Evolutionary conservation across 2,329 filamentous ascomycete species (phyloP).

Genomic region (Cytospora piceae): DNA sequence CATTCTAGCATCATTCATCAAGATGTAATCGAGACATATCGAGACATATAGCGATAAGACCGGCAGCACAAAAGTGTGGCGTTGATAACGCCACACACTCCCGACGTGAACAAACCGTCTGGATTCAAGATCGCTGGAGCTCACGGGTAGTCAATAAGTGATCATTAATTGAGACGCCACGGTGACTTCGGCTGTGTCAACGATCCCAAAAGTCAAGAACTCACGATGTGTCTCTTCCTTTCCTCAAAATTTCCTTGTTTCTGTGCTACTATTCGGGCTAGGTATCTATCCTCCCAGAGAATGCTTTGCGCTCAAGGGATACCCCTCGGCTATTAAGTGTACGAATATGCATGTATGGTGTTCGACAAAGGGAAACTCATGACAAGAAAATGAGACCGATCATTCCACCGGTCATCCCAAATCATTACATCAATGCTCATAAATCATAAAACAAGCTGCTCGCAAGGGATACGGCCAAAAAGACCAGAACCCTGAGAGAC

Average conservation of each 20-base stretch:
- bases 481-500: conserved; percentile 12
- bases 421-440: background rate
- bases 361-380: background rate
- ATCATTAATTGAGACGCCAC: background rate
- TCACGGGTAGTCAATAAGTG: background rate
- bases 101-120: background rate
- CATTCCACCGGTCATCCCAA: background rate
- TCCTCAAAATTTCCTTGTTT: background rate
- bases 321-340: background rate
- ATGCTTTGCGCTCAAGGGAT: background rate
- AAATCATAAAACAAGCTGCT: conserved; percentile 6
- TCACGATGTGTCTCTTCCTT: background rate
- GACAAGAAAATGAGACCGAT: background rate
- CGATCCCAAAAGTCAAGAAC: background rate
- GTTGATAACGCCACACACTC: background rate
- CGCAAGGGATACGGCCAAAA: background rate
- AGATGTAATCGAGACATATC: background rate
- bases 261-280: background rate
- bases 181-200: background rate
- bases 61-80: background rate
- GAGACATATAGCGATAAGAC: background rate
- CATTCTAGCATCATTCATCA: too few species aligned
- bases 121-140: background rate
- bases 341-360: background rate
- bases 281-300: background rate